Conservation (phyloP, 805 yeast genomes). For the Kodamaea restingae region DNA sequence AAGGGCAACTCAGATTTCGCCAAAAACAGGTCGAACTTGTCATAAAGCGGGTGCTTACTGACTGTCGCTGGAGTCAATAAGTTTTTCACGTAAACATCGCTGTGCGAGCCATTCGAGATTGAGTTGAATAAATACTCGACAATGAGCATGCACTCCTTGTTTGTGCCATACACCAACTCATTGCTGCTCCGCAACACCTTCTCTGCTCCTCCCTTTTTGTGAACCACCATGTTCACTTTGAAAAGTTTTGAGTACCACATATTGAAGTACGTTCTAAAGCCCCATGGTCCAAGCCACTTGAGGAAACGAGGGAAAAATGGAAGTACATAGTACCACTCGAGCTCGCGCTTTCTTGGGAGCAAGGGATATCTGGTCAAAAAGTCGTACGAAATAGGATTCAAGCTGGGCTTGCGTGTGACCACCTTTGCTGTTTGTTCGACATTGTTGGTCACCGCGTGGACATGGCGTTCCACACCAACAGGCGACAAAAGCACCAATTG, state of each 20-base stretch:
- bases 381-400: conserved; percentile 41
- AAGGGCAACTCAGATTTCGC: conserved; percentile 20
- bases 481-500: conserved; percentile 66
- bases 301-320: conserved; percentile 48
- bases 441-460: conserved; percentile 53
- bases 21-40: conserved; percentile 40
- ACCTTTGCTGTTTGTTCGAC: conserved; percentile 1
- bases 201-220: conserved; percentile 28
- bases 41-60: conserved; percentile 63
- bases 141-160: conserved; percentile 31
- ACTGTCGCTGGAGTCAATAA: conserved; percentile 55
- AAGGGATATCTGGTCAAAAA: conserved; percentile 48
- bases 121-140: conserved; percentile 42
- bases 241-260: conserved; percentile 40
- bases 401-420: conserved; percentile 27
- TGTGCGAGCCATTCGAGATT: conserved; percentile 34
- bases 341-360: conserved; percentile 26
- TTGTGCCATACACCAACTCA: conserved; percentile 36
- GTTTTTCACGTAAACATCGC: conserved; percentile 43
- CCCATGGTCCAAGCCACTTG: conserved; percentile 44
- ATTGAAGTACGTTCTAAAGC: conserved; percentile 31
- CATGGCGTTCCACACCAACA: conserved; percentile 71
- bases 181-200: conserved; percentile 20
- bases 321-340: conserved; percentile 37
- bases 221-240: conserved; percentile 36